Conservation (phyloP, 1,284 basidiomycete genomes). For the Ustilago hordei region DNA sequence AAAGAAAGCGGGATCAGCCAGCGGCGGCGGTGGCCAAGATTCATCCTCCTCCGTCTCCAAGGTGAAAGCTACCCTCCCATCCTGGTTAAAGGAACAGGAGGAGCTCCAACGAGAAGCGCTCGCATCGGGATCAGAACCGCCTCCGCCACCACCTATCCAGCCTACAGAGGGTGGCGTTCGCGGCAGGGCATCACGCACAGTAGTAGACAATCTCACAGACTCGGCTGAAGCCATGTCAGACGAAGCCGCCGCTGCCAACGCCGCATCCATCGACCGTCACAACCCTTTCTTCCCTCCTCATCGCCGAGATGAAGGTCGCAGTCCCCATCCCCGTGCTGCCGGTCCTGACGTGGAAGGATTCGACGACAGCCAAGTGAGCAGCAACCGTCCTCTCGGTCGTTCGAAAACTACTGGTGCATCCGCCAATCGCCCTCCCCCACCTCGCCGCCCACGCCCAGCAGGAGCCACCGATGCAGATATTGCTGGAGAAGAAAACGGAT, state of each 20-base stretch:
- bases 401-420: constrained; percentile 49
- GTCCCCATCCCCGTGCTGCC: constrained; percentile 10
- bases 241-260: constrained; percentile 56
- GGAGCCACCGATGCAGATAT: constrained; percentile 7
- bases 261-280: constrained; percentile 62
- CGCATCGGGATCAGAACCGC: constrained; percentile 50
- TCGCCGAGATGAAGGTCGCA: constrained; percentile 48
- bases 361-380: constrained; percentile 45
- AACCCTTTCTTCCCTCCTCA: constrained; percentile 64
- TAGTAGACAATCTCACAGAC: constrained; percentile 59
- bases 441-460: constrained; percentile 39
- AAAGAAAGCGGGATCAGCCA: constrained; percentile 29
- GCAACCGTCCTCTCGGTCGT: constrained; percentile 54
- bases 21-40: constrained; percentile 11
- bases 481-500: constrained; percentile 13
- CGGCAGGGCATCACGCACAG: constrained; percentile 43
- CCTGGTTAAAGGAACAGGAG: constrained; percentile 68
- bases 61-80: constrained; percentile 57
- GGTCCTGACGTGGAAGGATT: constrained; percentile 14
- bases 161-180: constrained; percentile 47
- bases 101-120: constrained; percentile 61
- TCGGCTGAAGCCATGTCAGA: constrained; percentile 58
- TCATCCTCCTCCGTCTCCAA: constrained; percentile 28
- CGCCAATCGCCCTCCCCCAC: constrained; percentile 19
- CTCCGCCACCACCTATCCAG: constrained; percentile 52